Base-by-base conservation (phyloP, 805 yeast genomes). In the Starmerella roubikii region DNA sequence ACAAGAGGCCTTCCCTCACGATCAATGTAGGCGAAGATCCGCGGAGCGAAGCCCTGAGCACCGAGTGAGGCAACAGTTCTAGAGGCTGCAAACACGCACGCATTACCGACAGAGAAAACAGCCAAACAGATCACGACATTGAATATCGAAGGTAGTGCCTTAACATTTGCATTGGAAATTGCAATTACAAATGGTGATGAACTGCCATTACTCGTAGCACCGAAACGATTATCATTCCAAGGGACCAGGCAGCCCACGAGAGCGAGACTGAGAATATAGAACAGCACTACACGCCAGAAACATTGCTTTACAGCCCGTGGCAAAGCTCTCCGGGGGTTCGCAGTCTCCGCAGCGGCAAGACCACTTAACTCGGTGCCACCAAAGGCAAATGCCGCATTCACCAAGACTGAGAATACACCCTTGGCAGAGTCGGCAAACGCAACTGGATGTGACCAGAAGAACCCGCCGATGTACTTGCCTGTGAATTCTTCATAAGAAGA, bases 101-200 rank as follows among this genome's bases (percentile, higher is more conserved):
- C 72, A 55, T 77, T 76, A 23, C 82, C 85, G n/a, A 78, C 84
- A 3, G 84, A 76, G 35, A 76, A 58, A 16, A 77, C 76, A 3
- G 85, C 68, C 39, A 77, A 69, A 57, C 77, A 56, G 49, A 78
- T 74, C 30, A 77, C 80, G 0, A 69, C 84, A 52, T 78, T 78
- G 71, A 78, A 67, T 27, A 78, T 66, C 7, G 78, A 70, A 13
- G 84, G 83, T 41, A 78, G 63, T 20, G 74, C 84, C 18, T 57
- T 57, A 46, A 78, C 76, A 22, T 78, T 75, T 30, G 79, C 84
- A 50, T 74, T 69, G 47, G 62, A 60, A 46, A 78, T 74, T 19
- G 84, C 78, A 57, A 78, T 73, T 30, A 78, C 84, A 56, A 78
- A 72, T n/a, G 86, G 85, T 10, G 83, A 75, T 4, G 82, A 74